phyloP scores from a whole-genome alignment of 805 yeast species.

The Kuraishia capsulata region DNA sequence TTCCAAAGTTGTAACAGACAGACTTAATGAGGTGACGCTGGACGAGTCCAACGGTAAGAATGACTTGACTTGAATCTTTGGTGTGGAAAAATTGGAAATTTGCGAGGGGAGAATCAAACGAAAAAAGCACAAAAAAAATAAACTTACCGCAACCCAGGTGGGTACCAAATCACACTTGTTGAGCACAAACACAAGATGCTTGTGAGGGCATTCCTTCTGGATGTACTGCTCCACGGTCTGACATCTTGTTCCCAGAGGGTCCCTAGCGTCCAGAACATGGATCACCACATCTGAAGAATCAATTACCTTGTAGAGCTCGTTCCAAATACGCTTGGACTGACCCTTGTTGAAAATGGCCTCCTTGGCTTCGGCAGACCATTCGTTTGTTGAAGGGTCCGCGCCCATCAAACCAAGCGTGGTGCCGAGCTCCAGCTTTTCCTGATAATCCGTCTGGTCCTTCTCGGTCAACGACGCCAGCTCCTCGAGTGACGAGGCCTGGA shows the following conservation, averaged over 20 bases:
- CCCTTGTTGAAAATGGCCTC: conserved; percentile 96
- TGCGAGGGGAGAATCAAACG: conserved; percentile 7
- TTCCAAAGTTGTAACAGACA: conserved; percentile 99
- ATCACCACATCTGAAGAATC: conserved; percentile 97
- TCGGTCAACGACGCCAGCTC: conserved; percentile 60
- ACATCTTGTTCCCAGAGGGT: conserved; percentile 95
- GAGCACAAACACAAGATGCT: conserved; percentile 87
- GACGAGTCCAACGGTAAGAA: conserved; percentile 23
- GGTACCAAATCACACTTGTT: conserved; percentile 98
- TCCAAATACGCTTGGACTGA: conserved; percentile 98
- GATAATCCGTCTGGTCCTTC: conserved; percentile 46
- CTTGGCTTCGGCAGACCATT: conserved; percentile 82
- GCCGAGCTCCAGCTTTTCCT: conserved; percentile 69
- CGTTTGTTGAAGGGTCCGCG: conserved; percentile 55
- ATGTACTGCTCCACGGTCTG: conserved; percentile 87
- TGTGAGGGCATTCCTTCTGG: conserved; percentile 90
- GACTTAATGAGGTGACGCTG: conserved; percentile 40
- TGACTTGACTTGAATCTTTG: conserved; percentile 88
- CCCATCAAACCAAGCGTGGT: conserved; percentile 80
- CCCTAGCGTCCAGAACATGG: conserved; percentile 95
- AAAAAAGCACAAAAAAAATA: conserved; percentile 23
- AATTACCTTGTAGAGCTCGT: conserved; percentile 91
- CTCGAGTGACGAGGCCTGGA: conserved; percentile 64
- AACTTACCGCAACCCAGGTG: conserved; percentile 99
- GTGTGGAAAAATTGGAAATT: conserved; percentile 20